These are phyloP conservation scores for Parastagonospora nodorum DNA, from an alignment of 2,329 filamentous ascomycete species.

Conservation along the genomic window DNA sequence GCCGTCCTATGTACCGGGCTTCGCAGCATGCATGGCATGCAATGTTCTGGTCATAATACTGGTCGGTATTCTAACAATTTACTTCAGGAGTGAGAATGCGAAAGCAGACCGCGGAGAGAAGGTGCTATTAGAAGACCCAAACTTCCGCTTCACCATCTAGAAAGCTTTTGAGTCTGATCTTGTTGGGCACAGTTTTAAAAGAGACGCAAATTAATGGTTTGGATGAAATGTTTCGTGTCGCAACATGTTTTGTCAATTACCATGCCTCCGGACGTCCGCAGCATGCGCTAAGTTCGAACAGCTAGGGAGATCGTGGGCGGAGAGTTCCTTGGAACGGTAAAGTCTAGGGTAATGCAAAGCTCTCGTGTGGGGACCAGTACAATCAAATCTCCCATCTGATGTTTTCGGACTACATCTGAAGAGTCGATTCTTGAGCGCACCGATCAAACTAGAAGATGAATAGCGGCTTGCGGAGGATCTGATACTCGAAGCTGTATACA, in stretches of 20 bases:
- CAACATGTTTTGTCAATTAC: neutral
- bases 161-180: neutral
- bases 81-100: constrained; percentile 27
- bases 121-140: constrained; percentile 26
- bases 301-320: neutral
- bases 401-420: too few species aligned
- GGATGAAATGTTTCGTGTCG: neutral
- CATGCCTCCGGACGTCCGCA: neutral
- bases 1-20: constrained; percentile 25
- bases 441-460: too few species aligned
- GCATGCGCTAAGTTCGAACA: neutral
- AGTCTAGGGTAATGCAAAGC: too few species aligned
- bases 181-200: neutral
- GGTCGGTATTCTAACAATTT: constrained; percentile 19
- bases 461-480: too few species aligned
- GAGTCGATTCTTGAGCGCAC: too few species aligned
- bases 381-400: too few species aligned
- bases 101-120: constrained; percentile 30
- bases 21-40: constrained; percentile 28
- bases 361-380: too few species aligned
- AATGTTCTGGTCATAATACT: constrained; percentile 26
- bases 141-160: constrained; percentile 30
- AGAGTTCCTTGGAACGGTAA: too few species aligned
- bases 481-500: too few species aligned
- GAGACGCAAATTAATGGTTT: neutral